Conservation (phyloP, 2,329 filamentous ascomycete genomes). For the Herpotrichia juniperi region DNA sequence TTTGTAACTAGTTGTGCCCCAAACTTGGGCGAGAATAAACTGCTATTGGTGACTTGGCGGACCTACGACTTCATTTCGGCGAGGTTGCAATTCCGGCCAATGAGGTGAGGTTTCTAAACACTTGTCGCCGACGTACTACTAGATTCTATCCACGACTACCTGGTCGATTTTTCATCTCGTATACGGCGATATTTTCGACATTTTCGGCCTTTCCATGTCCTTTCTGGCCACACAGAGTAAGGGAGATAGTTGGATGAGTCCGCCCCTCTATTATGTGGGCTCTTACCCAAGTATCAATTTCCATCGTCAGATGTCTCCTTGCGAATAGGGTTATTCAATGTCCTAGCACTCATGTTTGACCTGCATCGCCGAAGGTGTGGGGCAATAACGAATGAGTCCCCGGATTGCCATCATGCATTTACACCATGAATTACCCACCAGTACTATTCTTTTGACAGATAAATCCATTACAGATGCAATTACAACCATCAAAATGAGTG, state of each 20-base stretch:
- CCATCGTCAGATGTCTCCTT: no score
- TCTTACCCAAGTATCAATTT: not conserved
- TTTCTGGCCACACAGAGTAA: no score
- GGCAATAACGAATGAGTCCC: not conserved
- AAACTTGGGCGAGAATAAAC: not conserved
- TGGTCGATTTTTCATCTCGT: not conserved
- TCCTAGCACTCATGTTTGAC: not conserved
- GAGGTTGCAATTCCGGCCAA: not conserved
- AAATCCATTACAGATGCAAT: not conserved
- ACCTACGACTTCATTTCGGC: not conserved
- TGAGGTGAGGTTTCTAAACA: not conserved
- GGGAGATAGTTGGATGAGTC: not conserved
- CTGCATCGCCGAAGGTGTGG: not conserved
- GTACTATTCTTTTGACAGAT: not conserved
- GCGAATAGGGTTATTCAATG: no score
- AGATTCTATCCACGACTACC: not conserved
- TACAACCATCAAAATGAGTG: not conserved
- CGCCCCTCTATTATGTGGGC: not conserved
- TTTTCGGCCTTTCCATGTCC: not conserved
- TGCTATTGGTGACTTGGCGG: not conserved
- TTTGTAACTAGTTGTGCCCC: no score
- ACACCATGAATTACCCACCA: not conserved
- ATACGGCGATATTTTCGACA: not conserved
- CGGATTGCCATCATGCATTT: not conserved
- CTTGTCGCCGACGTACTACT: not conserved